Evolutionary conservation across 2,329 filamentous ascomycete genomes (phyloP).

Genomic region (Sporothrix brasiliensis): DNA sequence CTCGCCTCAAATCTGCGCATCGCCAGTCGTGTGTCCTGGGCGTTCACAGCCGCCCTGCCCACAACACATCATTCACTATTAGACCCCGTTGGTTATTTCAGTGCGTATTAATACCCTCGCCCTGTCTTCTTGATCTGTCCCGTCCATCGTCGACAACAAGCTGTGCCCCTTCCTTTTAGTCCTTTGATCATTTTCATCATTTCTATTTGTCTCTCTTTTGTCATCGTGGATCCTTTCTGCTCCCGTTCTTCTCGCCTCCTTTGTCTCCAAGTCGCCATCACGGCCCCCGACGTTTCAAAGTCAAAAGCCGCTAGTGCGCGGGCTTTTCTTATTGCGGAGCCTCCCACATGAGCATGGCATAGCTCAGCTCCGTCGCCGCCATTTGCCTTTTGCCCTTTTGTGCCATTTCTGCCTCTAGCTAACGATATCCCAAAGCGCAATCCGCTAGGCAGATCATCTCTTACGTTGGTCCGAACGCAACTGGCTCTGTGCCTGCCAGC

Average conservation of each 20-base stretch:
- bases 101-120: background rate
- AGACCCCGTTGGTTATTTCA: background rate
- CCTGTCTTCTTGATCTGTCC: background rate
- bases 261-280: background rate
- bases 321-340: conserved; percentile 27
- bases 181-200: no score
- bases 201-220: background rate
- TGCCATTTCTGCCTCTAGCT: background rate
- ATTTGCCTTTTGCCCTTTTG: background rate
- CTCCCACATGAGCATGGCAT: background rate
- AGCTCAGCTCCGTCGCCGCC: conserved; percentile 15
- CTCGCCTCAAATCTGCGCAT: background rate
- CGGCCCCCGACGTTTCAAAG: conserved; percentile 13
- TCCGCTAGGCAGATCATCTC: conserved; percentile 29
- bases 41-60: background rate
- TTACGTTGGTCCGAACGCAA: conserved; percentile 28
- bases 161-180: background rate
- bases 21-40: background rate
- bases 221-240: no score
- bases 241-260: background rate
- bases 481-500: background rate
- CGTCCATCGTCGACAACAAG: background rate
- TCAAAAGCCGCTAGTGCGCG: conserved; percentile 5
- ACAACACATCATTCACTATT: background rate
- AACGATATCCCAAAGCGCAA: background rate